Evolutionary conservation across 2,329 filamentous ascomycete genomes (phyloP), one percentile per base, ranked within the genome.

Genomic region (Ascomycota sp.): DNA sequence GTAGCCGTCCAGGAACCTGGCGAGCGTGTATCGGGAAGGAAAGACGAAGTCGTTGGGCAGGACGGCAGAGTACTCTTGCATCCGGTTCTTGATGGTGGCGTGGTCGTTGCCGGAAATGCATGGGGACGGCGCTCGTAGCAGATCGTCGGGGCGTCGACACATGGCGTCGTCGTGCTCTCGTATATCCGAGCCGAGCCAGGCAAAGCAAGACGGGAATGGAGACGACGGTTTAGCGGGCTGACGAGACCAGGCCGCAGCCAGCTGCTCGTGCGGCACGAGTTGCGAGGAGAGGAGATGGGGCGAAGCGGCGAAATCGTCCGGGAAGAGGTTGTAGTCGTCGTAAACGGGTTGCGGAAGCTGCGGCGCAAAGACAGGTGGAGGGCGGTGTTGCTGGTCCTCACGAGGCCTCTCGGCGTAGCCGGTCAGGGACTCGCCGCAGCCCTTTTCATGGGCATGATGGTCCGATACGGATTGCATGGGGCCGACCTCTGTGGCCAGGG

Each of bases 1-100:
- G 40, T 78, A 81, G 1, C 73, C 74, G 34, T 76, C 72, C 21
- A 80, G 50, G 36, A 79, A 80, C 22, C 75, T 55, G 3, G 69
- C 72, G 20, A 80, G 46, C 0, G 75, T 76, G 38, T 78, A 64
- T 3, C 75, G 63, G 4, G 74, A 78, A 1, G 75, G 75, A 29
- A 80, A 65, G 3, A 69, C 61, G 38, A 80, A 80, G 38, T 70
- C 68, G 30, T 51, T 55, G 0, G 71, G 66, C 15, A 75, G 46
- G 4, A 73, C 63, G 1, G 61, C 56, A 1, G 66, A 65, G 36
- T 75, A 75, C 35, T 73, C 67, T 13, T 68, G 60, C 0, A 75
- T 47, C n/a, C 65, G 59, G 32, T 57, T 65, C 41, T 65, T 64
- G 32, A 74, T 69, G 8, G 59, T 50, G 4, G 53, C 57, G 40